These are phyloP conservation scores for Skeletonema menzelii DNA, from an alignment of 108 stramenopile genomes.

Conservation along the genomic window DNA sequence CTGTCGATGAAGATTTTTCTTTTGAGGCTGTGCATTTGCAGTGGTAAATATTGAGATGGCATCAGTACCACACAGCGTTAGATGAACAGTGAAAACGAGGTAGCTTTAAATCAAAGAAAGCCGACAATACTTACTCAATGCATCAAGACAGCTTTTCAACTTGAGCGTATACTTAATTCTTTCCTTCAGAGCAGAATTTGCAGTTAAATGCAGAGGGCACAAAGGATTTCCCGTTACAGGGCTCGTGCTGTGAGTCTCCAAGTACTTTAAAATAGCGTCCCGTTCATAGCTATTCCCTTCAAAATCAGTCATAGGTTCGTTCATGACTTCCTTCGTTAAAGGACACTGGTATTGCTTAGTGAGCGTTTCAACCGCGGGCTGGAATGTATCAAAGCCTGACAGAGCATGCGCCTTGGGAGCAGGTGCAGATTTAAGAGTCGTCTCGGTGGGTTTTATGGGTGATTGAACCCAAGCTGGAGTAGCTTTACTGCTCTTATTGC, in stretches of 20 bases:
- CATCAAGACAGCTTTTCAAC: slow-evolving; percentile 30
- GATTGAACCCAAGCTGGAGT: not conserved
- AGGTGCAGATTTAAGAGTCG: not conserved
- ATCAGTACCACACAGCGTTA: not conserved
- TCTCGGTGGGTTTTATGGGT: not conserved
- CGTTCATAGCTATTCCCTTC: slow-evolving; percentile 42
- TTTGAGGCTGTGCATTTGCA: not conserved
- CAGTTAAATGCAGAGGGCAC: slow-evolving; percentile 19
- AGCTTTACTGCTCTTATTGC: not conserved
- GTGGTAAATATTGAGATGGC: not conserved
- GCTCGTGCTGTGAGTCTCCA: slow-evolving; percentile 31
- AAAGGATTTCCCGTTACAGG: slow-evolving; percentile 41
- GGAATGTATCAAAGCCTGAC: not conserved
- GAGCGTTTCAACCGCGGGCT: slow-evolving; percentile 14
- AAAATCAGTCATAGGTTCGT: slow-evolving; percentile 40
- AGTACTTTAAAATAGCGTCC: slow-evolving; percentile 35
- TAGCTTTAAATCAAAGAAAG: not conserved
- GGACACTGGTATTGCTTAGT: slow-evolving; percentile 29
- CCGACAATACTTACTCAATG: slow-evolving; percentile 18
- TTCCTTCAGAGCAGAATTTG: slow-evolving; percentile 33
- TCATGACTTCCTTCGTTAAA: slow-evolving; percentile 32
- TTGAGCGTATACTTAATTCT: slow-evolving; percentile 28
- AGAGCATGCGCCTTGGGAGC: not conserved
- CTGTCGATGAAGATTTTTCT: slow-evolving; percentile 1
- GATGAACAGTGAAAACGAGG: not conserved